A percentile compares a stretch with the other conserved stretches of the same genome.
These are phyloP conservation scores for Elasticomyces elasticus DNA, from an alignment of 495 filamentous ascomycete species.

Conservation along the genomic window DNA sequence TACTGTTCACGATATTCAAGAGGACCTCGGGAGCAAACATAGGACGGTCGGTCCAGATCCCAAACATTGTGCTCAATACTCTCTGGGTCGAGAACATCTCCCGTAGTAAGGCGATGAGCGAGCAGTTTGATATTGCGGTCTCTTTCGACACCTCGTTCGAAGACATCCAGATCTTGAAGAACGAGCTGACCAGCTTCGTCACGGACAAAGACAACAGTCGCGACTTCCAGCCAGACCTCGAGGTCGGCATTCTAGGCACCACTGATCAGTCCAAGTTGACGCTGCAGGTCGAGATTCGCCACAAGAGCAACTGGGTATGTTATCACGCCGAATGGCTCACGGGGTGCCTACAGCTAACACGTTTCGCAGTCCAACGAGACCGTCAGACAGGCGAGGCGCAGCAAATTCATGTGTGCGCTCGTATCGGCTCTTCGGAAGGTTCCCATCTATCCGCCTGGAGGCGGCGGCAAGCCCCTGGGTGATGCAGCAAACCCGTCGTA, in stretches of 20 bases:
- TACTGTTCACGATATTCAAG: slow-evolving; percentile 89
- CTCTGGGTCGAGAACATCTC: slow-evolving; percentile 90
- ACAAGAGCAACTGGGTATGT: slow-evolving; percentile 80
- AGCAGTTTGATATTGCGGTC: slow-evolving; percentile 67
- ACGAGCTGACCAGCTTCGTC: slow-evolving; percentile 77
- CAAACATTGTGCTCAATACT: slow-evolving; percentile 83
- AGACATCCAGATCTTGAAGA: slow-evolving; percentile 70
- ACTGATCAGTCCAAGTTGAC: slow-evolving; percentile 81
- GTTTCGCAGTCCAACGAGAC: slow-evolving; percentile 54
- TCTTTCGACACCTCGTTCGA: slow-evolving; percentile 78
- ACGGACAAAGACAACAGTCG: slow-evolving; percentile 75
- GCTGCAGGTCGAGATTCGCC: slow-evolving; percentile 71
- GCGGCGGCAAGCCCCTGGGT: slow-evolving; percentile 56
- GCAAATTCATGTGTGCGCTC: slow-evolving; percentile 94
- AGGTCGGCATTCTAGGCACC: slow-evolving; percentile 66
- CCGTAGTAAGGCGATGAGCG: slow-evolving; percentile 82
- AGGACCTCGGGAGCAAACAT: slow-evolving; percentile 48
- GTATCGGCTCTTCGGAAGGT: slow-evolving; percentile 76
- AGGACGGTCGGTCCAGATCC: slow-evolving; percentile 77
- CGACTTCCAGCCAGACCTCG: slow-evolving; percentile 81
- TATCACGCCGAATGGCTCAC: too few species aligned
- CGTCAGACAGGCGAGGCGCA: slow-evolving; percentile 70
- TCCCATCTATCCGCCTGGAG: slow-evolving; percentile 75
- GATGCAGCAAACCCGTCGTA: slow-evolving; percentile 61
- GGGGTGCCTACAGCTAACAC: background rate